phyloP scores from a whole-genome alignment of 805 yeast species.

The Lachancea cidri region DNA sequence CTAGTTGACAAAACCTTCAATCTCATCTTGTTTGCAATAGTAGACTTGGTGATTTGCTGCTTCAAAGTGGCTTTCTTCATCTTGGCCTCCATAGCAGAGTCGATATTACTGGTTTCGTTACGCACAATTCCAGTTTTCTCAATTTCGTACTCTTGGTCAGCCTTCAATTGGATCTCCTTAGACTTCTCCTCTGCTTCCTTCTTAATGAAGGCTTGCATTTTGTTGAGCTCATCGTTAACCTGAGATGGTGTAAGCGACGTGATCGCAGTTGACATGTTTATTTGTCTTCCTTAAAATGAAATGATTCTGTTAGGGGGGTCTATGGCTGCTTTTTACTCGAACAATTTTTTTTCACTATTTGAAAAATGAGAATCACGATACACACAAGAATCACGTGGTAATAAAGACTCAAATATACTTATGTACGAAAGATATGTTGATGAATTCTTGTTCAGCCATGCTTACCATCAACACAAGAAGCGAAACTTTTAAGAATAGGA shows the following conservation, averaged over 20 bases:
- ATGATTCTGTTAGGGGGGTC: neutral
- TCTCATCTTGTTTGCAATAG: constrained; percentile 92
- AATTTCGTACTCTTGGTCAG: constrained; percentile 97
- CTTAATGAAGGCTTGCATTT: constrained; percentile 97
- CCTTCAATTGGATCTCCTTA: constrained; percentile 89
- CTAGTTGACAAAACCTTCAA: constrained; percentile 83
- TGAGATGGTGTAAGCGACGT: constrained; percentile 37
- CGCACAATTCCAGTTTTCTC: constrained; percentile 95
- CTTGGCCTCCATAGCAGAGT: constrained; percentile 69
- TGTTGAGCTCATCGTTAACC: constrained; percentile 93
- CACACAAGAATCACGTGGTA: neutral
- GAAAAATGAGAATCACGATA: neutral
- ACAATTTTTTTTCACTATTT: neutral
- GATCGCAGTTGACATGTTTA: constrained; percentile 33
- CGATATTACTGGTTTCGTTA: constrained; percentile 85
- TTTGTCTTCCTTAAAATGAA: neutral
- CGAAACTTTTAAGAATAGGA: too few species aligned
- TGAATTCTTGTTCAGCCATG: too few species aligned
- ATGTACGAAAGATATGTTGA: neutral
- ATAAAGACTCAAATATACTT: neutral
- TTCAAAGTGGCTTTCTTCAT: constrained; percentile 87
- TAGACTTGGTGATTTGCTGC: constrained; percentile 93
- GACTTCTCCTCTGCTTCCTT: constrained; percentile 99
- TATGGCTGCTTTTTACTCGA: neutral
- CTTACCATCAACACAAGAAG: too few species aligned